phyloP scores from a whole-genome alignment of 2,329 filamentous ascomycete species.

The Colletotrichum limetticola region DNA sequence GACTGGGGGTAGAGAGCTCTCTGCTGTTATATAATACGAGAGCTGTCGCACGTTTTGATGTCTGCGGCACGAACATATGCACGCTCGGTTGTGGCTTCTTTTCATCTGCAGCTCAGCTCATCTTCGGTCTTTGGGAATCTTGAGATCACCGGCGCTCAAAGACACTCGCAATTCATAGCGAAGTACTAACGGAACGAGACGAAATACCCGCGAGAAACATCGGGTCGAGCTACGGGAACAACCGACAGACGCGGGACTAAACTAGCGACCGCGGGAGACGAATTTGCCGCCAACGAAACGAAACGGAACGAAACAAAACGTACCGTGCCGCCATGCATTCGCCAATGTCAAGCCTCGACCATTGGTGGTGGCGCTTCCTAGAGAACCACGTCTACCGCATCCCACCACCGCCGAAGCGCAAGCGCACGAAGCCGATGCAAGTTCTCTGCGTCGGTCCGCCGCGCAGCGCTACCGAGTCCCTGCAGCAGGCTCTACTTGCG shows the following conservation, averaged over 20 bases:
- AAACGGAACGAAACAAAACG: not conserved
- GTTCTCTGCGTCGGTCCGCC: slow-evolving; percentile 47
- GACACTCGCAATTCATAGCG: not conserved
- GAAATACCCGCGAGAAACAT: not conserved
- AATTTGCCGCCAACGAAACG: not conserved
- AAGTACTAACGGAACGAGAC: not conserved
- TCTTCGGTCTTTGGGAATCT: not conserved
- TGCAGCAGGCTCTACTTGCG: slow-evolving; percentile 44
- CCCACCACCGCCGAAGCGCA: slow-evolving; percentile 38
- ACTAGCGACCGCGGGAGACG: not conserved
- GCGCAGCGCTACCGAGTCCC: slow-evolving; percentile 47
- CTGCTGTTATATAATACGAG: not conserved
- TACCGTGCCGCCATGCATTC: not conserved
- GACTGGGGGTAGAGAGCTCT: not conserved
- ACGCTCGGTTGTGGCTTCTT: slow-evolving; percentile 8
- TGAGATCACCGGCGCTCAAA: not conserved
- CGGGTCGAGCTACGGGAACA: not conserved
- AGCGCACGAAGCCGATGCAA: slow-evolving; percentile 46
- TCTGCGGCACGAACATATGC: slow-evolving; percentile 3
- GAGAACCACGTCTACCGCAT: slow-evolving; percentile 36
- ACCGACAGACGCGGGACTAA: not conserved
- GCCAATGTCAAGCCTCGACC: slow-evolving; percentile 24
- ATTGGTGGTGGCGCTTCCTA: slow-evolving; percentile 31
- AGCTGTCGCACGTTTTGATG: not conserved
- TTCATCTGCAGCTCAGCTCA: not conserved